Evolutionary conservation across 2,329 filamentous ascomycete species (phyloP), one percentile per base, ranked within the genome.

Genomic region (Trichoderma breve): DNA sequence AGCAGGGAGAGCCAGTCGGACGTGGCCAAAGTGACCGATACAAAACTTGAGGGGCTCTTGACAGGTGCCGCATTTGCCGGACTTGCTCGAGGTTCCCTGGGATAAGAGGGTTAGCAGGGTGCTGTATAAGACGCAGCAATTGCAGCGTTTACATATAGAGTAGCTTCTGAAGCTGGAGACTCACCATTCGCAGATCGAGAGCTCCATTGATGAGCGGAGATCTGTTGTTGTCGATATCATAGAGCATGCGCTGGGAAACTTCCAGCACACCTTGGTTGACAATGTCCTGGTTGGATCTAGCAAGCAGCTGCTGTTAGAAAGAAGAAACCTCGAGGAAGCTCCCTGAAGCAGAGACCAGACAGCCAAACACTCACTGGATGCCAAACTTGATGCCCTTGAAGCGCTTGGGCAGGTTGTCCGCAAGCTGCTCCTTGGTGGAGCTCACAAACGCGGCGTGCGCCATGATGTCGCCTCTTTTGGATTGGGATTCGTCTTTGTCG

Each of bases 321-420:
- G 26, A 7, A 47, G 8, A 9, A 11, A 6, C 36, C 6, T 1
- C 36, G 3, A 36, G 28, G 3, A n/a, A 18, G 36, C 21, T 24
- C 8, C 7, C 21, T 6, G 21, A 2, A 6, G 14, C 30, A 30
- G 30, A 30, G 30, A 30, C 30, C 6, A 58, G 4, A n/a, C 24
- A 30, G 24, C 9, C 14, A 36, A 14, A 62, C n/a, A 78, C 39
- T 65, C 76, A 95, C 91, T 97, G 90, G 74, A 98, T 93, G 79
- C 95, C 95, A 82, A 98, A 98, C 80, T 97, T 95, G 81, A 98
- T 89, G 79, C 94, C 92, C 81, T 92, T 94, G 85, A 98, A 97
- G 78, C 93, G 92, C 85, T 97, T 97, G 39, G 95, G 95, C 71
- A 93, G 87, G 80, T 91, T 91, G 83, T 98, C 94, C 69, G 94